A percentile compares a stretch with the other conserved stretches of the same genome.
Evolutionary conservation across 2,329 filamentous ascomycete species (phyloP).

Genomic region (Meredithiella fracta): DNA sequence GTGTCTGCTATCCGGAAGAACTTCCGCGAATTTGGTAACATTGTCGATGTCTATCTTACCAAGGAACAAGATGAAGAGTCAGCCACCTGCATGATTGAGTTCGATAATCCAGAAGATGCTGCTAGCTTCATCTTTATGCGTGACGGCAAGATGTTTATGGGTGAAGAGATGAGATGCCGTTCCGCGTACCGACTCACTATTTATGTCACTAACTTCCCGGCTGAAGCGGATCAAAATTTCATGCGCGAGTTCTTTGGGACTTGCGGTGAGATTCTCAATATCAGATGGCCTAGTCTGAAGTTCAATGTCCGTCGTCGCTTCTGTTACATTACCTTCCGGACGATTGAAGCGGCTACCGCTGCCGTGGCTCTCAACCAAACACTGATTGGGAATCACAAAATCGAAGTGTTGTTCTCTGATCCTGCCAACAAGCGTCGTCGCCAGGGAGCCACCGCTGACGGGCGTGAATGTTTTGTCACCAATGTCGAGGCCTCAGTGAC

Average conservation of each 20-base stretch:
- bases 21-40: slow-evolving; percentile 76
- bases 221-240: slow-evolving; percentile 53
- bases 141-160: slow-evolving; percentile 63
- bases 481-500: slow-evolving; percentile 46
- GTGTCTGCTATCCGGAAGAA: slow-evolving; percentile 69
- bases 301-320: slow-evolving; percentile 79
- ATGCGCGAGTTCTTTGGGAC: slow-evolving; percentile 52
- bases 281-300: slow-evolving; percentile 84
- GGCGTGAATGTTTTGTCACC: slow-evolving; percentile 66
- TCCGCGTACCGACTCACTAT: slow-evolving; percentile 65
- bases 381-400: slow-evolving; percentile 48
- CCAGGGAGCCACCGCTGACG: slow-evolving; percentile 67
- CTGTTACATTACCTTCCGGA: slow-evolving; percentile 84
- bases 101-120: slow-evolving; percentile 64
- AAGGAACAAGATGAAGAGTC: slow-evolving; percentile 44
- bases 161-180: slow-evolving; percentile 55
- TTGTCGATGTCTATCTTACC: slow-evolving; percentile 59
- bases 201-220: slow-evolving; percentile 81
- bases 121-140: slow-evolving; percentile 67
- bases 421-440: slow-evolving; percentile 63
- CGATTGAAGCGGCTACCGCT: slow-evolving; percentile 46
- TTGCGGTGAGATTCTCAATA: slow-evolving; percentile 67
- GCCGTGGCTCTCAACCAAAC: slow-evolving; percentile 57
- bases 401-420: slow-evolving; percentile 72
- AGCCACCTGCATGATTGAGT: slow-evolving; percentile 62